Percentiles rank a stretch among this genome's conserved stretches.
Evolutionary conservation across 345 rosid genomes (phyloP).

Genomic region (Arabidopsis suecica): DNA sequence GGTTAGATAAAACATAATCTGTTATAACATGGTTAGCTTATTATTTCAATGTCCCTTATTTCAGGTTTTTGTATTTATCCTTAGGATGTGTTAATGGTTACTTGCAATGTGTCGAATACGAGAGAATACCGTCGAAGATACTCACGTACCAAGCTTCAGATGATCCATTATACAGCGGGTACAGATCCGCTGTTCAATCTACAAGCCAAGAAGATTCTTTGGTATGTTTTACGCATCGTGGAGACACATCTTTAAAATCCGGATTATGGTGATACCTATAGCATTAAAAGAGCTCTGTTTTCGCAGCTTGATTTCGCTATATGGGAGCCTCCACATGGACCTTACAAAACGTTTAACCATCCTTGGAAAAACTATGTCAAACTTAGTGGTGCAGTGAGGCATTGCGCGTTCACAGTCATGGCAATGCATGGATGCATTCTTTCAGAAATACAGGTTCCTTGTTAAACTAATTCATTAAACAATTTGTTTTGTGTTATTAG

Average conservation of each 20-base stretch:
- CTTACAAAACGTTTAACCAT: constrained; percentile 62
- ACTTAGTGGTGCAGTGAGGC: constrained; percentile 78
- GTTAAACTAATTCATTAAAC: neutral
- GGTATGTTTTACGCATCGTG: constrained; percentile 43
- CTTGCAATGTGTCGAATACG: constrained; percentile 68
- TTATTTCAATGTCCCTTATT: neutral
- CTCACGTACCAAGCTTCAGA: constrained; percentile 79
- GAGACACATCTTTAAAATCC: neutral
- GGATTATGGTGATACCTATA: neutral
- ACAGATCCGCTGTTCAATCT: constrained; percentile 76
- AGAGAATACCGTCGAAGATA: constrained; percentile 79
- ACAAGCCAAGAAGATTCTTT: constrained; percentile 74
- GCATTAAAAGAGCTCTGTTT: neutral
- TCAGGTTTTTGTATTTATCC: neutral
- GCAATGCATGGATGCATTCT: constrained; percentile 88
- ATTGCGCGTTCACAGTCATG: constrained; percentile 88
- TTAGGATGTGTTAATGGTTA: constrained; percentile 75
- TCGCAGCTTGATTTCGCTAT: constrained; percentile 66
- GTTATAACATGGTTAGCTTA: neutral
- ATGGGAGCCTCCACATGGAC: constrained; percentile 94
- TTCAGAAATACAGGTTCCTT: constrained; percentile 75
- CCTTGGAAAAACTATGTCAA: constrained; percentile 77
- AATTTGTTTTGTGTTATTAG: neutral
- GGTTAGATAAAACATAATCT: constrained; percentile 43
- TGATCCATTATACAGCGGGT: constrained; percentile 73